A percentile compares a stretch with the other conserved stretches of the same genome.
Evolutionary conservation across 148 eudicot species (phyloP).

Genomic region (Camellia sinensis): DNA sequence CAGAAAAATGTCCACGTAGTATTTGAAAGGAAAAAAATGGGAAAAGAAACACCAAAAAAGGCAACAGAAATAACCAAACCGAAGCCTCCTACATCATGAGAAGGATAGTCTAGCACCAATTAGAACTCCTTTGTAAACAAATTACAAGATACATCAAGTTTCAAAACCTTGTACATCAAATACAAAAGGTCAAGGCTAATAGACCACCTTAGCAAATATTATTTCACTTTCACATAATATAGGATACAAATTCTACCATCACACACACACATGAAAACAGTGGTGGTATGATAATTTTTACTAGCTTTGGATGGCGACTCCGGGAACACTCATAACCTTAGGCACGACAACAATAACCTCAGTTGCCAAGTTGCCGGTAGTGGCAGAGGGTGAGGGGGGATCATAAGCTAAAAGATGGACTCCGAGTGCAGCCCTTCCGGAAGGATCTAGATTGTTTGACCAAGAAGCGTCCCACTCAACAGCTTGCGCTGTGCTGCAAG

Average conservation of each 20-base stretch:
- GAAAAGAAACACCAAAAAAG: too few species aligned
- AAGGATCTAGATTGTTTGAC: constrained; percentile 87
- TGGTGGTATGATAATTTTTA: not conserved
- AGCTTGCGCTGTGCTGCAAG: constrained; percentile 87
- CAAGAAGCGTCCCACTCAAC: constrained; percentile 83
- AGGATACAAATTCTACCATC: not conserved
- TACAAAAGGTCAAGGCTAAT: too few species aligned
- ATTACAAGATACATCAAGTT: too few species aligned
- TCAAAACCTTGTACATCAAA: too few species aligned
- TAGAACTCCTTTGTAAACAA: too few species aligned
- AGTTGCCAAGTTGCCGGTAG: not conserved
- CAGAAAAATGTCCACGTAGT: too few species aligned
- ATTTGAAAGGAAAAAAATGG: too few species aligned
- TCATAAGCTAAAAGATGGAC: constrained; percentile 47
- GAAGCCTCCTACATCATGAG: too few species aligned
- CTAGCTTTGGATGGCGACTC: constrained; percentile 8
- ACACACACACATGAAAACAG: not conserved
- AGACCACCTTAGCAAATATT: too few species aligned
- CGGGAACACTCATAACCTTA: not conserved
- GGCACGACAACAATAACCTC: not conserved
- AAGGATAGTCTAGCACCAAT: too few species aligned
- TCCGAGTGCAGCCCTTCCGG: constrained; percentile 87
- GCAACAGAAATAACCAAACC: too few species aligned
- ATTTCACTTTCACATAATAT: not conserved
- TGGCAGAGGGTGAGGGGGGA: not conserved